Evolutionary conservation across 2,329 filamentous ascomycete species (phyloP).

Genomic region (Paracoccidioides lutzii): DNA sequence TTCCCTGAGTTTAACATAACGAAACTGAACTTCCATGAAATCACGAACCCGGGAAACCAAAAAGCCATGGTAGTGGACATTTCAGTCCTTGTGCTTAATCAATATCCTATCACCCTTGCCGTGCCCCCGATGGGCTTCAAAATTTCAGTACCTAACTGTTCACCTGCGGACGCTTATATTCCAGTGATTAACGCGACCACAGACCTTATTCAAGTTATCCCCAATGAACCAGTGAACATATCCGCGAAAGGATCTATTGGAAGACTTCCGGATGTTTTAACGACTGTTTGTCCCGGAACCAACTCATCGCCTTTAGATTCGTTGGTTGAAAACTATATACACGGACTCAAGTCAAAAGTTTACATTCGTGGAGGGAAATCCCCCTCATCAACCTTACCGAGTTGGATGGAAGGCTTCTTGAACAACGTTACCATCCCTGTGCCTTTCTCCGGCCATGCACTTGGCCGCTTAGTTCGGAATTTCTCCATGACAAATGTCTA

Average conservation of each 20-base stretch:
- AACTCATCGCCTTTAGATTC: slow-evolving; percentile 72
- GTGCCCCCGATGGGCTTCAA: slow-evolving; percentile 74
- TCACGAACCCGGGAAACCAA: slow-evolving; percentile 39
- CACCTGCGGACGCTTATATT: slow-evolving; percentile 57
- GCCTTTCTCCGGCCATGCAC: slow-evolving; percentile 66
- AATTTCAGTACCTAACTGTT: slow-evolving; percentile 72
- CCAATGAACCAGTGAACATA: slow-evolving; percentile 53
- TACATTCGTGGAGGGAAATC: slow-evolving; percentile 69
- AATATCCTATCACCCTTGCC: slow-evolving; percentile 62
- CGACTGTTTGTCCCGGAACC: slow-evolving; percentile 59
- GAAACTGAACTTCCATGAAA: slow-evolving; percentile 65
- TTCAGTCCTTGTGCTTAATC: slow-evolving; percentile 57
- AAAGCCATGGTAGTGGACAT: slow-evolving; percentile 70
- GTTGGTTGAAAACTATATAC: slow-evolving; percentile 67
- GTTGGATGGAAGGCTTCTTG: slow-evolving; percentile 71
- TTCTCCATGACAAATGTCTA: slow-evolving; percentile 78
- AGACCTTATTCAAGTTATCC: slow-evolving; percentile 51
- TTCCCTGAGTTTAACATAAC: slow-evolving; percentile 75
- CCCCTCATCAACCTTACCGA: slow-evolving; percentile 54
- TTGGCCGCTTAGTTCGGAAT: slow-evolving; percentile 74
- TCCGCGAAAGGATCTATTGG: slow-evolving; percentile 60
- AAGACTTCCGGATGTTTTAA: slow-evolving; percentile 61
- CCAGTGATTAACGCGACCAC: slow-evolving; percentile 65
- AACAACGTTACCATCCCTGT: slow-evolving; percentile 72
- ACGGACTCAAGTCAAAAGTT: slow-evolving; percentile 63